Evolutionary conservation across 2,329 filamentous ascomycete genomes (phyloP).

Genomic region (Beauveria caledonica): DNA sequence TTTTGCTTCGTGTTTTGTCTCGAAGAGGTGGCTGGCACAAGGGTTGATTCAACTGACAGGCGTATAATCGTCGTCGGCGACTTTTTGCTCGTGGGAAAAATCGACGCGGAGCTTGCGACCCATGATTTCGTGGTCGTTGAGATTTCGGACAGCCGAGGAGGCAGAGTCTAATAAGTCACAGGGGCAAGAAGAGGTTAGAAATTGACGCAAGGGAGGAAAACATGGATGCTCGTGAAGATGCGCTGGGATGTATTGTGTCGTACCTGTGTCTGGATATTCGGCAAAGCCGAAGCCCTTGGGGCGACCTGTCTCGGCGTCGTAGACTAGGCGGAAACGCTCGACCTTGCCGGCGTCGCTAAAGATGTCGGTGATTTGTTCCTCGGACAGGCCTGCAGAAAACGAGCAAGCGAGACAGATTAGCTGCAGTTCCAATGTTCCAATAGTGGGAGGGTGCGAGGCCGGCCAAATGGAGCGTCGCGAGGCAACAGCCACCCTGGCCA

Average conservation of each 20-base stretch:
- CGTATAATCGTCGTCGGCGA: slow-evolving; percentile 51
- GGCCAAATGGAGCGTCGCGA: background rate
- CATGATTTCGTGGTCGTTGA: slow-evolving; percentile 94
- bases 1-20: background rate
- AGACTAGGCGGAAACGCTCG: slow-evolving; percentile 84
- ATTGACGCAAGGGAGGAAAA: background rate
- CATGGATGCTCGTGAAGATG: background rate
- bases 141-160: slow-evolving; percentile 85
- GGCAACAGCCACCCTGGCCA: background rate
- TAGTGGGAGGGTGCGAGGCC: too few relatives aligned
- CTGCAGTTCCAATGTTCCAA: too few relatives aligned
- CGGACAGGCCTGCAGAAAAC: slow-evolving; percentile 63
- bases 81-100: slow-evolving; percentile 87
- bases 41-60: slow-evolving; percentile 14
- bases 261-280: slow-evolving; percentile 87
- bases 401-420: too few relatives aligned
- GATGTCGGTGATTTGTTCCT: slow-evolving; percentile 92
- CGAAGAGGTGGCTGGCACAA: slow-evolving; percentile 14
- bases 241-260: slow-evolving; percentile 9
- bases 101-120: slow-evolving; percentile 90
- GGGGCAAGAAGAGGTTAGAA: background rate
- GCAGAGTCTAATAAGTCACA: slow-evolving; percentile 53
- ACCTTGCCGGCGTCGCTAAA: slow-evolving; percentile 87
- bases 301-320: slow-evolving; percentile 88
- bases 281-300: slow-evolving; percentile 97